phyloP scores from a whole-genome alignment of 2,329 filamentous ascomycete species.

The Diplodia corticola region DNA sequence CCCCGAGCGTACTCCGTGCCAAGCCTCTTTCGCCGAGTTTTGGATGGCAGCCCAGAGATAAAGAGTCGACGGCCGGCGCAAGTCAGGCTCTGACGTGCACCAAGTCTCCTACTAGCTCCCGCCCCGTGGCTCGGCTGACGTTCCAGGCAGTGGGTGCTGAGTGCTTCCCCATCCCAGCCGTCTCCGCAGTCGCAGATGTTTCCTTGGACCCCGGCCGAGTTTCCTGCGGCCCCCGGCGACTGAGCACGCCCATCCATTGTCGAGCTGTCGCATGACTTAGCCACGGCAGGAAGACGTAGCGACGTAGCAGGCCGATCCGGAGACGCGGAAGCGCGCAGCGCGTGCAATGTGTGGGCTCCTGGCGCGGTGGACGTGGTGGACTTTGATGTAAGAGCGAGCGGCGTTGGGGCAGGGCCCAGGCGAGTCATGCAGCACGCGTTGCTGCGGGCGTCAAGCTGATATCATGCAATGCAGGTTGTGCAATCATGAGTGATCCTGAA shows the following conservation, averaged over 20 bases:
- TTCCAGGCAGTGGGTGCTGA: not conserved
- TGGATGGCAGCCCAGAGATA: constrained; percentile 3
- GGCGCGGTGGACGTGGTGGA: not conserved
- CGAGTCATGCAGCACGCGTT: constrained; percentile 13
- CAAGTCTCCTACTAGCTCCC: not conserved
- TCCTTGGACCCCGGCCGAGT: constrained; percentile 11
- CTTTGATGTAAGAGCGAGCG: not conserved
- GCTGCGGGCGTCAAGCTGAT: constrained; percentile 18
- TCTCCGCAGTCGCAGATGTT: constrained; percentile 15
- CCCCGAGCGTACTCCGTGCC: constrained; percentile 14
- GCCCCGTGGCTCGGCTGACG: not conserved
- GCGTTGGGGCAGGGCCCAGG: not conserved
- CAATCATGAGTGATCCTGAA: no score
- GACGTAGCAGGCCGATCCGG: not conserved
- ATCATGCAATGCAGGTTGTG: constrained; percentile 19
- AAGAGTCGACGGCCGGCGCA: not conserved
- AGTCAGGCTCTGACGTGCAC: not conserved
- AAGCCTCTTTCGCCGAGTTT: constrained; percentile 1
- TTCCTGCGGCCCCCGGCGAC: not conserved
- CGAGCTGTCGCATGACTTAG: not conserved
- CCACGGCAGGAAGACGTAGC: not conserved
- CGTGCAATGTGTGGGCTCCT: not conserved
- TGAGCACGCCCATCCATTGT: not conserved
- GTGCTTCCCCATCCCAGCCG: not conserved
- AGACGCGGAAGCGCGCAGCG: not conserved